Evolutionary conservation across 352 stramenopile species (phyloP).

Genomic region (Globisporangium okanoganense): DNA sequence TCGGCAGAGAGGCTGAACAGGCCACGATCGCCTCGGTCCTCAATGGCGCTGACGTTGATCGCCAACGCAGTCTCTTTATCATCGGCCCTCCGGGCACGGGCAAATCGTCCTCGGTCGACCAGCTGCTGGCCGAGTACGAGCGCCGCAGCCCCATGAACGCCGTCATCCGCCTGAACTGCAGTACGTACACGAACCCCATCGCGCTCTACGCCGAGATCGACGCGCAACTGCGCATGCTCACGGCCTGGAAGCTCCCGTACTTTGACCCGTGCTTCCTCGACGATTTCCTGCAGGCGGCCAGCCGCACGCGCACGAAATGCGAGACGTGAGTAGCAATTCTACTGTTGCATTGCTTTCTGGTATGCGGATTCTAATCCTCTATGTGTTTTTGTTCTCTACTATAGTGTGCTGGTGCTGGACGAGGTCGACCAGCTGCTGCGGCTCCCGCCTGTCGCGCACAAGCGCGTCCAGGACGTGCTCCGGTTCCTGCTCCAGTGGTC

Average conservation of each 20-base stretch:
- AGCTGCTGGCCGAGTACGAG: slow-evolving; percentile 32
- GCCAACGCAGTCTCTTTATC: slow-evolving; percentile 45
- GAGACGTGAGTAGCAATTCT: slow-evolving; percentile 9
- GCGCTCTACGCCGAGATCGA: slow-evolving; percentile 40
- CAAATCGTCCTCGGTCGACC: slow-evolving; percentile 58
- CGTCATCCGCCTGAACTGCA: slow-evolving; percentile 62
- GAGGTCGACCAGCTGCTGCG: slow-evolving; percentile 65
- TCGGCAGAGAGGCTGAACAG: slow-evolving; percentile 40
- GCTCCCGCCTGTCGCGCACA: slow-evolving; percentile 33
- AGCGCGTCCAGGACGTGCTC: slow-evolving; percentile 46
- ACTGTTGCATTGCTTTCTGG: background rate
- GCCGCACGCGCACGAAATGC: background rate
- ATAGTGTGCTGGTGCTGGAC: slow-evolving; percentile 50
- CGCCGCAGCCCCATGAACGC: slow-evolving; percentile 3
- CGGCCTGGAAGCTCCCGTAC: slow-evolving; percentile 19
- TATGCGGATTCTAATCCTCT: background rate
- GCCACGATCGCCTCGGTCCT: slow-evolving; percentile 31
- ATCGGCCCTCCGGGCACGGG: slow-evolving; percentile 63
- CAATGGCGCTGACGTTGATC: slow-evolving; percentile 3
- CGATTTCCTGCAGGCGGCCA: slow-evolving; percentile 30
- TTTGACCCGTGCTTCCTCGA: slow-evolving; percentile 45
- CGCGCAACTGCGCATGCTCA: slow-evolving; percentile 24
- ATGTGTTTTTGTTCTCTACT: background rate
- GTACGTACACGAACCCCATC: slow-evolving; percentile 44
- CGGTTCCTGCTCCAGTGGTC: slow-evolving; percentile 61